Evolutionary conservation across 371 early-diverging fungal species (phyloP).

Genomic region (Mortierella sp.): DNA sequence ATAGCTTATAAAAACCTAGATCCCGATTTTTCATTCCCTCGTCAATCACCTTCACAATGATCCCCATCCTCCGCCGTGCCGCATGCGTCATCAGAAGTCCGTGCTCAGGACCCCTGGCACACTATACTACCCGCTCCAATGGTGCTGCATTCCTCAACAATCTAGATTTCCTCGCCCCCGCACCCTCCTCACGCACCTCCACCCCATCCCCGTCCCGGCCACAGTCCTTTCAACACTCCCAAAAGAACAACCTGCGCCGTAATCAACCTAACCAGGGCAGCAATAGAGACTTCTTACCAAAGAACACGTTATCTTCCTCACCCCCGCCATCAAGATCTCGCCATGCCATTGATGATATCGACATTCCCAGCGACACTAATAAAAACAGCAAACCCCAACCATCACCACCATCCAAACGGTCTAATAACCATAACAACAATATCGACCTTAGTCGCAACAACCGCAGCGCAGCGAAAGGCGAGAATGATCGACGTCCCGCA

Average conservation of each 20-base stretch:
- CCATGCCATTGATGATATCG: slow-evolving; percentile 2
- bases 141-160: slow-evolving; percentile 37
- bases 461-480: not conserved
- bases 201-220: slow-evolving; percentile 6
- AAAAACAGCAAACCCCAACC: too few relatives aligned
- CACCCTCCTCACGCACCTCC: slow-evolving; percentile 16
- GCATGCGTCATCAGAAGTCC: slow-evolving; percentile 12
- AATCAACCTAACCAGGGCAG: slow-evolving; percentile 6
- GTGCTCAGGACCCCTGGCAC: not conserved
- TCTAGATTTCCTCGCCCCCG: slow-evolving; percentile 39
- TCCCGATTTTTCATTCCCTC: slow-evolving; percentile 1
- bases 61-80: slow-evolving; percentile 20
- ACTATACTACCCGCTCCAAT: slow-evolving; percentile 38
- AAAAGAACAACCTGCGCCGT: not conserved
- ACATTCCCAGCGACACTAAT: not conserved
- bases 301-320: too few relatives aligned
- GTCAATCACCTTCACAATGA: slow-evolving; percentile 7
- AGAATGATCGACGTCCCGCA: not conserved
- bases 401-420: not conserved
- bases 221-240: slow-evolving; percentile 7
- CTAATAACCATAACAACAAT: not conserved
- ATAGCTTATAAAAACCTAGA: too few relatives aligned
- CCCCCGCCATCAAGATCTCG: not conserved
- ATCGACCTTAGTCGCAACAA: not conserved
- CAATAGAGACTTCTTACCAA: slow-evolving; percentile 17